Evolutionary conservation across 2,329 filamentous ascomycete species (phyloP), one percentile per base, ranked within the genome.

Genomic region (Pyrenochaeta sp.): DNA sequence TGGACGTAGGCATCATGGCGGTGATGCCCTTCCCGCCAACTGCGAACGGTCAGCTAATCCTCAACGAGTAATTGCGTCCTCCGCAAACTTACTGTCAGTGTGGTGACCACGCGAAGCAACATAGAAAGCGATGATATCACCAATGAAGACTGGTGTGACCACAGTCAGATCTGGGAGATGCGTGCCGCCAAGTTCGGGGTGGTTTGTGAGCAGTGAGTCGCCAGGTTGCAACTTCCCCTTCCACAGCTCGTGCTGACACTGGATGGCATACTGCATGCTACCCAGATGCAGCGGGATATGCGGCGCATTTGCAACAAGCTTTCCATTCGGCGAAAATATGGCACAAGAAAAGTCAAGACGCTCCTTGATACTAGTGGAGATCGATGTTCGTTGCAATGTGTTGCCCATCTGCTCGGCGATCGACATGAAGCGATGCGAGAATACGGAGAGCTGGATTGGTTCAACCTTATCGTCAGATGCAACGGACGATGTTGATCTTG

Each of bases 381-480:
- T 83, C 0, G 81, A 81, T 0, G 84, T 86, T 64, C 84, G 83
- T 50, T 86, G 84, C n/a, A 86, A 72, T 0, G 84, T 85, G 5
- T 81, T 81, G 37, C 84, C 84, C 84, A 86, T 86, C 60, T 86
- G 84, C 57, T 86, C 84, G 0, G 84, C 84, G 22, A 86, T 85
- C 2, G 82, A 82, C 84, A 86, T 86, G 75, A 86, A 86, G 0
- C 84, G 78, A 63, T 86, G 83, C 0, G 81, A 82, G 52, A 86
- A 86, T 40, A 86, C 82, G 10, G 81, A 84, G 2, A 86, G 78
- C 34, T 82, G 77, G 40, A 86, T 84, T 0, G 84, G 84, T 58
- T 84, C 81, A 30, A 83, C 5, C 28, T 30, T 30, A 5, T 30
- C 28, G 5, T 30, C 28, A 9, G 28, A 30, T 30, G 5, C 5